Evolutionary conservation across 768 basidiomycete species (phyloP).

Genomic region (Hebeloma cylindrosporum): DNA sequence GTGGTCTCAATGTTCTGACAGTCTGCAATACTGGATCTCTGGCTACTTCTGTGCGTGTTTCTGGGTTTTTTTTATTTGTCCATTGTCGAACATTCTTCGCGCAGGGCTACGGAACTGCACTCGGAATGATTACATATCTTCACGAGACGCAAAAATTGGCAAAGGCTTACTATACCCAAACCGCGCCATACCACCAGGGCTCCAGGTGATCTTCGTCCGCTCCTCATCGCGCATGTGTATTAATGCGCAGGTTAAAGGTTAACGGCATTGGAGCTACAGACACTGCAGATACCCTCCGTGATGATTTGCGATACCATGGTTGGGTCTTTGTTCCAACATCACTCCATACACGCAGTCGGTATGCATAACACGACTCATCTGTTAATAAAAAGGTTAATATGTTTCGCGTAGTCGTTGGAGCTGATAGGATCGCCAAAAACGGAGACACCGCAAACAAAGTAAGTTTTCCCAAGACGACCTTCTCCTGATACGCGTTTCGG

Average conservation of each 20-base stretch:
- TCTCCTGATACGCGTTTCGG: slow-evolving; percentile 15
- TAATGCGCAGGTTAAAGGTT: slow-evolving; percentile 47
- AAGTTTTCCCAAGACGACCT: slow-evolving; percentile 3
- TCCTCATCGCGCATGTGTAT: slow-evolving; percentile 2
- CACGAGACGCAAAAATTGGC: slow-evolving; percentile 75
- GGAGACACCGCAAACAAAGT: slow-evolving; percentile 97
- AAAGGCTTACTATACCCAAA: slow-evolving; percentile 91
- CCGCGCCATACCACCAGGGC: slow-evolving; percentile 93
- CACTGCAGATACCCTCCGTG: slow-evolving; percentile 77
- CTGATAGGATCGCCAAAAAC: slow-evolving; percentile 86
- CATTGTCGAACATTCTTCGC: neutral
- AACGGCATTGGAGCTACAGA: slow-evolving; percentile 87
- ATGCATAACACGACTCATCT: slow-evolving; percentile 22
- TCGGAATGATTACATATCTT: slow-evolving; percentile 91
- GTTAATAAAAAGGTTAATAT: slow-evolving; percentile 6
- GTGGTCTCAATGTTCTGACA: slow-evolving; percentile 77
- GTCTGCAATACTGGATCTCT: slow-evolving; percentile 98
- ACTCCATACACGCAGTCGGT: slow-evolving; percentile 82
- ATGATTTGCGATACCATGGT: slow-evolving; percentile 99
- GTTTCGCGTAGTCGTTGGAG: slow-evolving; percentile 64
- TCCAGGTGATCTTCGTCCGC: slow-evolving; percentile 48
- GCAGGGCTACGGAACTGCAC: slow-evolving; percentile 93
- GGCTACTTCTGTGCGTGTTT: slow-evolving; percentile 77
- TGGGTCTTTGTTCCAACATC: slow-evolving; percentile 89
- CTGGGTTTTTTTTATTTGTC: neutral